Base-by-base conservation (phyloP, 805 yeast species). In the Candida verbasci region DNA sequence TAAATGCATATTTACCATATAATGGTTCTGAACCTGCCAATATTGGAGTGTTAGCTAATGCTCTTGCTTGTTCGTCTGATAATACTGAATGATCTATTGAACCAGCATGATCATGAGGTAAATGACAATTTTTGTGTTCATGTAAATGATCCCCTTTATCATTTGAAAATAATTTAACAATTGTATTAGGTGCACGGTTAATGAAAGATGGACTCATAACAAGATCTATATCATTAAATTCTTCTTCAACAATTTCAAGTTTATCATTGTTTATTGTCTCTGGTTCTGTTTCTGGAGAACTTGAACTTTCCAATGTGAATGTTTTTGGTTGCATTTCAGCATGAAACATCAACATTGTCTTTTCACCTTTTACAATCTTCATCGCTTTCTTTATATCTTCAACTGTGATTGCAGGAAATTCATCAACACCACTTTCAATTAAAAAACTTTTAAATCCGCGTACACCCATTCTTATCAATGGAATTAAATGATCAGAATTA, bases 361-460 rank as follows among this genome's bases (percentile, higher is more conserved):
- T 70, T 29, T 75, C 58, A 4, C 75, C 82, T 37, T 80, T 66
- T 2, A 89, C 82, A 10, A 48, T 57, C 14, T 68, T 55, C 76
- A 91, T 72, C 6, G 94, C 96, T 37, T 66, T 53, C 27, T 72
- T 66, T 31, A 91, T 82, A 53, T 87, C 81, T 2, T 55, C 55
- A 14, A 82, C 74, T 26, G 68, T 70, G 36, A 89, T 82, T 45
- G 83, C 86, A 1, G 97, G 97, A 57, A 91, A 89, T 59, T 89
- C 97, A 35, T 87, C 95, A 15, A 91, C 97, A n/a, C 97, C 96
- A 29, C 93, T 82, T 46, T 89, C 95, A 52, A 89, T 87, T 62
- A 91, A 60, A 50, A 89, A 91, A 22, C 95, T 93, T 57, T 89
- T 89, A 67, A 89, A 89, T 1, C 97, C 97, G 29, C 96, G 70